phyloP scores from a whole-genome alignment of 2,329 filamentous ascomycete species.

The Paradendryphiella salina region DNA sequence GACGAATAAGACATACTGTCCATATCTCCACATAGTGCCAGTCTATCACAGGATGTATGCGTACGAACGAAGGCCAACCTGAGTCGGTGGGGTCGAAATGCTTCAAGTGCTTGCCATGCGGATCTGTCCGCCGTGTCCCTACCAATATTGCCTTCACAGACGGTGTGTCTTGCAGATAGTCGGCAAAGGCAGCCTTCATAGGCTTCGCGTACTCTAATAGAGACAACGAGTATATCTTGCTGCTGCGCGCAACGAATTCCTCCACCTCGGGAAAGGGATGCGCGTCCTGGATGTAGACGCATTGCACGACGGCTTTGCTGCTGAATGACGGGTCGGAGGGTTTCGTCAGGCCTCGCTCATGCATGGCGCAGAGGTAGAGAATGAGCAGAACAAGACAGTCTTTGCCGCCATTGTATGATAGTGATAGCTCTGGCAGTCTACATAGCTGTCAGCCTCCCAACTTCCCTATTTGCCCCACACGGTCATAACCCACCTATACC shows the following conservation, averaged over 20 bases:
- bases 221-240: conserved; percentile 71
- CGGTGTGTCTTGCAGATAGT: conserved; percentile 69
- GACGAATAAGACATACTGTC: conserved; percentile 64
- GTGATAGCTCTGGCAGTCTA: conserved; percentile 76
- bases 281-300: conserved; percentile 84
- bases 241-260: conserved; percentile 72
- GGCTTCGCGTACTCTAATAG: conserved; percentile 73
- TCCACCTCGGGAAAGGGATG: conserved; percentile 88
- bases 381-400: conserved; percentile 93
- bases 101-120: conserved; percentile 76
- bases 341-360: conserved; percentile 41
- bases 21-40: conserved; percentile 97
- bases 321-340: conserved; percentile 25
- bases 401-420: conserved; percentile 98
- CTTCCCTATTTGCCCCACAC: conserved; percentile 5
- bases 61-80: conserved; percentile 90
- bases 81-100: conserved; percentile 86
- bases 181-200: conserved; percentile 79
- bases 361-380: conserved; percentile 72
- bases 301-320: conserved; percentile 61
- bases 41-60: conserved; percentile 93
- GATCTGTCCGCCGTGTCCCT: conserved; percentile 87
- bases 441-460: conserved; percentile 23
- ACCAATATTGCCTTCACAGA: conserved; percentile 79
- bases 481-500: conserved; percentile 66